These are phyloP conservation scores for Phenoliferia sp. DNA, from an alignment of 1,284 basidiomycete genomes.

Conservation along the genomic window DNA sequence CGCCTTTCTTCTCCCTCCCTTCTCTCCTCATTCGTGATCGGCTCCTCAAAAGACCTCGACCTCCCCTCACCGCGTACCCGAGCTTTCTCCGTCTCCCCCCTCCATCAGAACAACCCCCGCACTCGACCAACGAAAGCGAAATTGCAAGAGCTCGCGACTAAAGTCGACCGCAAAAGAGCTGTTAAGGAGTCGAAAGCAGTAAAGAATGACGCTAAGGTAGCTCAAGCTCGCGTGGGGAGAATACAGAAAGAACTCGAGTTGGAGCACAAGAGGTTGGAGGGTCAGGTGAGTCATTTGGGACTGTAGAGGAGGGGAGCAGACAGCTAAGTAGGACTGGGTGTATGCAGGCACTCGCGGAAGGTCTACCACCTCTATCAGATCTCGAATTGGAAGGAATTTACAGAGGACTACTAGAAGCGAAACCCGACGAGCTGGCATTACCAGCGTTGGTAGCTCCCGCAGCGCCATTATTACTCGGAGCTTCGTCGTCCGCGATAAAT, in stretches of 20 bases:
- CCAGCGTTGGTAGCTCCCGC: conserved; percentile 9
- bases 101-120: background rate
- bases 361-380: conserved; percentile 14
- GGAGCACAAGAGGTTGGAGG: background rate
- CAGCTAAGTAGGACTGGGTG: background rate
- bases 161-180: conserved; percentile 5
- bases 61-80: background rate
- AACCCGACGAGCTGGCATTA: conserved; percentile 12
- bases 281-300: background rate
- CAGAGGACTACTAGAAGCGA: conserved; percentile 14
- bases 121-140: conserved; percentile 8
- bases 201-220: background rate
- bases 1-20: conserved; percentile 8
- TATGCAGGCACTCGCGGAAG: conserved; percentile 13
- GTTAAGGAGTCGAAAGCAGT: background rate
- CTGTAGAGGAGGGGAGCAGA: background rate
- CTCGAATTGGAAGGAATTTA: conserved; percentile 26
- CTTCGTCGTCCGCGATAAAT: conserved; percentile 1
- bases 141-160: background rate
- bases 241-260: background rate
- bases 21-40: conserved; percentile 3
- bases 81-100: background rate
- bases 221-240: background rate
- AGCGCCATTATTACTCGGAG: conserved; percentile 10
- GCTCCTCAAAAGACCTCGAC: background rate